Evolutionary conservation across 1,284 basidiomycete species (phyloP).

Genomic region (Cutaneotrichosporon dermatis): DNA sequence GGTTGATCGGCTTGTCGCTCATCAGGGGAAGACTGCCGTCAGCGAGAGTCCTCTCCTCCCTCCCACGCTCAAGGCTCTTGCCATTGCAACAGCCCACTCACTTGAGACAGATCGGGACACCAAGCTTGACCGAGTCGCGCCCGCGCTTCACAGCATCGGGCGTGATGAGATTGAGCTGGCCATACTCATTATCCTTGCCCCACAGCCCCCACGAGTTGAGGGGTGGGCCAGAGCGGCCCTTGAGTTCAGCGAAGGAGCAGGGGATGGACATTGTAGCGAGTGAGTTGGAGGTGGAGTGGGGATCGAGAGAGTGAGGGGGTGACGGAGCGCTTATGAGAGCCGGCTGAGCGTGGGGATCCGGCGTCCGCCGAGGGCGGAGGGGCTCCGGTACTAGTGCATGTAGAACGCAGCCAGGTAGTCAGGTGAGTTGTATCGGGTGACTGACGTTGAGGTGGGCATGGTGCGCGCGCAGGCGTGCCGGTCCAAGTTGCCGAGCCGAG

Average conservation of each 20-base stretch:
- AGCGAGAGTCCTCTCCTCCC: not conserved
- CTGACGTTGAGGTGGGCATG: no score
- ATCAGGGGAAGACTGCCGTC: slow-evolving; percentile 16
- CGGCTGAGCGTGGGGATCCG: no score
- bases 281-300: not conserved
- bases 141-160: slow-evolving; percentile 28
- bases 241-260: slow-evolving; percentile 13
- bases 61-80: no score
- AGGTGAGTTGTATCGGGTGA: no score
- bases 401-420: no score
- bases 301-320: not conserved
- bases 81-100: slow-evolving; percentile 1
- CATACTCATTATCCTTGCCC: slow-evolving; percentile 31
- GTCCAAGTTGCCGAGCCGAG: no score
- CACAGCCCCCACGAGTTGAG: slow-evolving; percentile 37
- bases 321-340: not conserved
- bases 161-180: slow-evolving; percentile 34
- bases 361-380: no score
- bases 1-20: slow-evolving; percentile 5
- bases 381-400: no score
- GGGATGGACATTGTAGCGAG: not conserved
- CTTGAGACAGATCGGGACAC: slow-evolving; percentile 34
- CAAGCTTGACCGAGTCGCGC: slow-evolving; percentile 24
- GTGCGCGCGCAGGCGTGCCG: no score
- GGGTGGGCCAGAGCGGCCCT: slow-evolving; percentile 21